These are phyloP conservation scores for Geotrichum carabidarum DNA, from an alignment of 1,139 yeast genomes.

Conservation along the genomic window DNA sequence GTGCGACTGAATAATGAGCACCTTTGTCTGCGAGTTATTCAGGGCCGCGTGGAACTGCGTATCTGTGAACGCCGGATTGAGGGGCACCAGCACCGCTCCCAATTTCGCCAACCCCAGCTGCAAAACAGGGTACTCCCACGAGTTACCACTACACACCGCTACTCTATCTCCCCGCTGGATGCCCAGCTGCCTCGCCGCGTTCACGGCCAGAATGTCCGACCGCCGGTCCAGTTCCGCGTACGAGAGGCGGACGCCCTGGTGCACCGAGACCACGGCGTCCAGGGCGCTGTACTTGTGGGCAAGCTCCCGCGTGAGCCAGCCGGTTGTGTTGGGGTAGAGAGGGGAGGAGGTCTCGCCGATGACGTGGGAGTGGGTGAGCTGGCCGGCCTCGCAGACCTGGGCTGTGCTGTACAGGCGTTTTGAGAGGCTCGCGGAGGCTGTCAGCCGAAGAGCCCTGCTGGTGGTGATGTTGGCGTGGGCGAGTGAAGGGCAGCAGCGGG, in stretches of 20 bases:
- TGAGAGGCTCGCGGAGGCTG: too few species aligned
- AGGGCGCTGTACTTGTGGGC: conserved; percentile 21
- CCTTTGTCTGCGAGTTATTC: conserved; percentile 27
- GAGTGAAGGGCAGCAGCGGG: too few species aligned
- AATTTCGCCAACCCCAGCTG: conserved; percentile 34
- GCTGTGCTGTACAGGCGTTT: background rate
- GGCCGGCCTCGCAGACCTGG: background rate
- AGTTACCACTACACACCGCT: conserved; percentile 34
- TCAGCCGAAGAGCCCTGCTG: too few species aligned
- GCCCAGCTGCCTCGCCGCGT: conserved; percentile 25
- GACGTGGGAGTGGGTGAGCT: conserved; percentile 21
- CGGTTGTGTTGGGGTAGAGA: conserved; percentile 26
- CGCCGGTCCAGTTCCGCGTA: conserved; percentile 28
- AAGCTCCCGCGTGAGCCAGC: conserved; percentile 24
- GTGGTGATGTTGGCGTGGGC: too few species aligned
- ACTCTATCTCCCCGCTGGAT: conserved; percentile 32
- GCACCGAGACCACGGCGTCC: conserved; percentile 31
- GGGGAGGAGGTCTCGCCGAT: conserved; percentile 27
- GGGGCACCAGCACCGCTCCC: conserved; percentile 35
- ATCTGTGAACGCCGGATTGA: conserved; percentile 36
- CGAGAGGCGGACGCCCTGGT: conserved; percentile 27
- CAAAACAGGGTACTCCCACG: conserved; percentile 34
- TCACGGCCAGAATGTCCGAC: conserved; percentile 27
- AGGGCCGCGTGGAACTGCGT: conserved; percentile 32
- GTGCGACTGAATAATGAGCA: conserved; percentile 28